phyloP scores from a whole-genome alignment of 1,284 basidiomycete genomes.

The Meira nashicola region DNA sequence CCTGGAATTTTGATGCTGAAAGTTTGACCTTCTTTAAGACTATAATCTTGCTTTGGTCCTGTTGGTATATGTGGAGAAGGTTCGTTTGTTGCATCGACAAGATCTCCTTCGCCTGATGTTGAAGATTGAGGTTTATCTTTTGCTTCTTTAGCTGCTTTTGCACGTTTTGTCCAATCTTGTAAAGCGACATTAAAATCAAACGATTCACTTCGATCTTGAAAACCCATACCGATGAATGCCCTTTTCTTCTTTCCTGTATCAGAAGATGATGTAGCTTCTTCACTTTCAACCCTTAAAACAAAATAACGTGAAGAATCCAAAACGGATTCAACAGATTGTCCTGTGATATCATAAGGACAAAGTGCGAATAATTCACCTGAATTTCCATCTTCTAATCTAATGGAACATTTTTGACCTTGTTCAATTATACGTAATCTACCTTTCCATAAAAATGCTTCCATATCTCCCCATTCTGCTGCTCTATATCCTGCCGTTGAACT shows the following conservation, averaged over 20 bases:
- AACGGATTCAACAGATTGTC: slow-evolving; percentile 82
- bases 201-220: slow-evolving; percentile 43
- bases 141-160: slow-evolving; percentile 27
- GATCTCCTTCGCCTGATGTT: slow-evolving; percentile 21
- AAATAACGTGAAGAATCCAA: slow-evolving; percentile 95
- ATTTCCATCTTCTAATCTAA: slow-evolving; percentile 42
- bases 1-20: slow-evolving; percentile 59
- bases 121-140: too few species aligned
- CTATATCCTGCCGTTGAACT: slow-evolving; percentile 61
- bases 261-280: slow-evolving; percentile 16
- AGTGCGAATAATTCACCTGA: slow-evolving; percentile 71
- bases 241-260: slow-evolving; percentile 33
- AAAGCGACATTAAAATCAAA: slow-evolving; percentile 61
- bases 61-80: slow-evolving; percentile 56
- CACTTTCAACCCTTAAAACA: slow-evolving; percentile 71
- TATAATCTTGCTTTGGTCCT: slow-evolving; percentile 82
- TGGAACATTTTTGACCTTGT: slow-evolving; percentile 54
- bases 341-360: slow-evolving; percentile 75
- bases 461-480: slow-evolving; percentile 62
- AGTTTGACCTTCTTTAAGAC: slow-evolving; percentile 91
- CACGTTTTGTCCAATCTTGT: slow-evolving; percentile 79
- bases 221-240: slow-evolving; percentile 51
- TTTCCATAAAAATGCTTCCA: slow-evolving; percentile 77
- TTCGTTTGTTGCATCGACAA: slow-evolving; percentile 10
- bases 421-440: slow-evolving; percentile 80